These are phyloP conservation scores for Maudiozyma humilis DNA, from an alignment of 1,139 yeast species.

Conservation along the genomic window DNA sequence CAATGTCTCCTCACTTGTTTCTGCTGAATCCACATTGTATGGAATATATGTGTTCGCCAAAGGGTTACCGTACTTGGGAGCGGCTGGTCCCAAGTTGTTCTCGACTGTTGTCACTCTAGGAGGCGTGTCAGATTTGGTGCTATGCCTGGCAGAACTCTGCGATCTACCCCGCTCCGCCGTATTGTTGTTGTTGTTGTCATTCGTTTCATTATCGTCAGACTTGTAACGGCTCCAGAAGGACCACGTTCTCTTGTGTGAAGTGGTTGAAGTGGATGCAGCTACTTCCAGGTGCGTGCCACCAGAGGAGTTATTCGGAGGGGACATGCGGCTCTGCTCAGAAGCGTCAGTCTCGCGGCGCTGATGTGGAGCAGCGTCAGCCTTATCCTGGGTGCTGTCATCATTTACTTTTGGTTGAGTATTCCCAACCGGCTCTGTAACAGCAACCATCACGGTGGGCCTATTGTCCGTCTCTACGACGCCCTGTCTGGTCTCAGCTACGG, in stretches of 20 bases:
- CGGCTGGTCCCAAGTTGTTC: background rate
- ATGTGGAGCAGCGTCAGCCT: background rate
- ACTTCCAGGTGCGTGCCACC: background rate
- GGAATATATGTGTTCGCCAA: conserved; percentile 23
- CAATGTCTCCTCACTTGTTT: conserved; percentile 6
- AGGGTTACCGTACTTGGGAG: conserved; percentile 9
- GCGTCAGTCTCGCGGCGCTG: background rate
- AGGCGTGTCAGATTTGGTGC: background rate
- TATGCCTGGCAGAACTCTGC: background rate
- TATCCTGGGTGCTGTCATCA: background rate
- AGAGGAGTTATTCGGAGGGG: background rate
- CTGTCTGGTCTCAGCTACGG: background rate
- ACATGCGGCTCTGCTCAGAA: background rate
- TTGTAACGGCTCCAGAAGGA: conserved; percentile 24
- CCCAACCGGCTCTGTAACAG: background rate
- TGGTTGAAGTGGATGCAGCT: background rate
- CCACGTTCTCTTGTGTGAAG: conserved; percentile 18
- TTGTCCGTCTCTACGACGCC: no score
- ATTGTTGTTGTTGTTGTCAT: background rate
- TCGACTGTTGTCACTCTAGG: background rate
- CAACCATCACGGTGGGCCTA: no score
- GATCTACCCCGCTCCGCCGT: background rate
- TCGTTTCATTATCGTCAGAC: conserved; percentile 1
- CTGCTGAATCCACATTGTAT: conserved; percentile 17
- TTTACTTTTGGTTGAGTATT: background rate